Percentiles rank a stretch among this genome's conserved stretches.
These are phyloP conservation scores for Cinnamomum chago DNA, from an alignment of 164 flowering plant species.

Conservation along the genomic window DNA sequence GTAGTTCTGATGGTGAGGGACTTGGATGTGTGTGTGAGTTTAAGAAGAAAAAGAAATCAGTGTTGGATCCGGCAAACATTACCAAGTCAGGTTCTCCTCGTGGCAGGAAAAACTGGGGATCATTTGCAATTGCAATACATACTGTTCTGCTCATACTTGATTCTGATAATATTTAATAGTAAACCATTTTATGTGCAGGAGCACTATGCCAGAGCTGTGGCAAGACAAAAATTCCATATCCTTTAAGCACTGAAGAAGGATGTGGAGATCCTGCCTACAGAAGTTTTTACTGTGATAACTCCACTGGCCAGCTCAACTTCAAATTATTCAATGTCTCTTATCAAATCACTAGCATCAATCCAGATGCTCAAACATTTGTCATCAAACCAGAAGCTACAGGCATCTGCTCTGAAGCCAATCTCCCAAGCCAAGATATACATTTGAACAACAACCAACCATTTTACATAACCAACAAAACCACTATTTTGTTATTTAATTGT, in stretches of 20 bases:
- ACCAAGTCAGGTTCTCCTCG: not conserved
- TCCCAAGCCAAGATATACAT: not conserved
- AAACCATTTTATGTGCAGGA: not conserved
- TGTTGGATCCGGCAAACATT: not conserved
- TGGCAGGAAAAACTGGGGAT: too few species aligned
- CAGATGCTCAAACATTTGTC: not conserved
- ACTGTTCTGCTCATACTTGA: too few species aligned
- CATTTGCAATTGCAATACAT: too few species aligned
- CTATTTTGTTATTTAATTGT: not conserved
- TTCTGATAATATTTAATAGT: not conserved
- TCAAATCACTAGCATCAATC: not conserved
- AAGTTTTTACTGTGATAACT: not conserved
- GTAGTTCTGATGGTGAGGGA: not conserved
- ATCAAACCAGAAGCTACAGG: not conserved
- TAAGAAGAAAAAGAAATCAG: not conserved
- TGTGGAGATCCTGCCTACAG: conserved; percentile 1
- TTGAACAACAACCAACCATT: not conserved
- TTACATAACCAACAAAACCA: not conserved
- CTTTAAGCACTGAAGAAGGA: not conserved
- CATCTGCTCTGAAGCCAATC: not conserved
- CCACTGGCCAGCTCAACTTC: not conserved
- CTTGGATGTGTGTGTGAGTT: not conserved
- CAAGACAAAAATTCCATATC: not conserved
- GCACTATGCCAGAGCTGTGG: not conserved
- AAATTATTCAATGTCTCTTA: not conserved